Base-by-base conservation (phyloP, 2,329 filamentous ascomycete genomes). In the Magnaporthiopsis poae region DNA sequence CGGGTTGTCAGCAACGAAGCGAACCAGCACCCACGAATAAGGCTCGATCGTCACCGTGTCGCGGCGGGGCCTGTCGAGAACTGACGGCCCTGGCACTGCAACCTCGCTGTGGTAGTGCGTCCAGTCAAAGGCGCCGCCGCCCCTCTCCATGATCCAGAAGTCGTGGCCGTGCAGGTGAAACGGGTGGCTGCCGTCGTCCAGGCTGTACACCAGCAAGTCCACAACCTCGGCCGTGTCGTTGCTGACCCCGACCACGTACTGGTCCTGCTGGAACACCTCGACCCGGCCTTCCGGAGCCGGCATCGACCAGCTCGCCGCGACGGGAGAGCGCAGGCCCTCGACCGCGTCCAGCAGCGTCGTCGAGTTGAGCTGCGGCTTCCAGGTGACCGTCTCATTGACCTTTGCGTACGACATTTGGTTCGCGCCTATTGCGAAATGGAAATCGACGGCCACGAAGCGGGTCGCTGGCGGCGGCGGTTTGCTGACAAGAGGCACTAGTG, bases 91-190 rank as follows among this genome's bases (percentile, higher is more conserved):
- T 9, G 68, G 65, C 21, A 62, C 62, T 35, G 66, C 60, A 35
- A 68, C 64, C 27, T 68, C 62, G 1, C 13, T 4, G 46, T 68
- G 60, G 60, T 68, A 68, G 46, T 64, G 61, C 7, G 60, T 59
- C 67, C 67, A 68, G 65, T 68, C 63, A 60, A 68, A 68, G 25
- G 52, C n/a, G 31, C 67, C 65, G 3, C 52, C 65, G 60, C 67
- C 67, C n/a, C 56, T 62, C 29, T 66, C 39, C n/a, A 68, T 59
- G 52, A 68, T 65, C 67, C 65, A 66, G 62, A 84, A 83, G 63
- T 76, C 75, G 71, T 83, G 80, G 0, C 82, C 82, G 73, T 86
- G 86, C 4, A 87, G 74, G 74, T 87, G 84, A 76, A 85, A 84
- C 1, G 84, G 84, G 69, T 83, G 80, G 12, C 52, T 33, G 39